Conservation (phyloP, 2,329 filamentous ascomycete genomes). For the Aspergillus sp. region DNA sequence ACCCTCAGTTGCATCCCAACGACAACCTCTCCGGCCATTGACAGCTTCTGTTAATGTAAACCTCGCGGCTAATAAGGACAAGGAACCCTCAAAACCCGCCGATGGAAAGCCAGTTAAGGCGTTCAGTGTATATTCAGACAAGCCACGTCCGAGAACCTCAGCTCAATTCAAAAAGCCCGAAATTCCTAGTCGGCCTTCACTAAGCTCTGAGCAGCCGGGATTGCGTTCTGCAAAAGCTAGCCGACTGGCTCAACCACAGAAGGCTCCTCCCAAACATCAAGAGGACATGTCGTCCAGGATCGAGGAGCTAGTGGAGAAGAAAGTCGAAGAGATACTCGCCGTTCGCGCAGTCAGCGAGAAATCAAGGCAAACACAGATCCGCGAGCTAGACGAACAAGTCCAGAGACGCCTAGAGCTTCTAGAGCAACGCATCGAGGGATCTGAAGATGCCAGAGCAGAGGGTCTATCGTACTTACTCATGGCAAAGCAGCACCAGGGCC, state of each 20-base stretch:
- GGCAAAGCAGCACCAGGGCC: slow-evolving; percentile 84
- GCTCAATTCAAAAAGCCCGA: slow-evolving; percentile 41
- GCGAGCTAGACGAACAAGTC: slow-evolving; percentile 71
- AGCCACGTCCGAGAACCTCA: slow-evolving; percentile 47
- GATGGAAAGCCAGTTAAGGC: slow-evolving; percentile 74
- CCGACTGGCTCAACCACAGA: slow-evolving; percentile 28
- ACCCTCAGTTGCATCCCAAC: slow-evolving; percentile 46
- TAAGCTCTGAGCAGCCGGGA: slow-evolving; percentile 34
- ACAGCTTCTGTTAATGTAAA: slow-evolving; percentile 74
- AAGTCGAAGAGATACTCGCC: slow-evolving; percentile 84
- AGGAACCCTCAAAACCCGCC: slow-evolving; percentile 52
- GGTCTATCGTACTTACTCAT: slow-evolving; percentile 84
- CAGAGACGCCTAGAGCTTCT: slow-evolving; percentile 79
- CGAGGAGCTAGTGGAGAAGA: slow-evolving; percentile 87
- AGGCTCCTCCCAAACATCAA: slow-evolving; percentile 37
- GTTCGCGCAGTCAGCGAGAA: slow-evolving; percentile 65
- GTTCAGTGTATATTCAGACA: slow-evolving; percentile 85
- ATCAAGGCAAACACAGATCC: slow-evolving; percentile 42
- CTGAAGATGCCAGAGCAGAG: slow-evolving; percentile 74
- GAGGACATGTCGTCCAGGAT: slow-evolving; percentile 70
- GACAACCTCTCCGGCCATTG: slow-evolving; percentile 78
- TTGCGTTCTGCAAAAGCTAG: slow-evolving; percentile 53
- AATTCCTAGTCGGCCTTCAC: slow-evolving; percentile 45
- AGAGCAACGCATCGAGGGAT: slow-evolving; percentile 78
- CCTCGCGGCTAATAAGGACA: slow-evolving; percentile 55